Conservation (phyloP, 306 rosid genomes). For the Phaseolus lunatus region DNA sequence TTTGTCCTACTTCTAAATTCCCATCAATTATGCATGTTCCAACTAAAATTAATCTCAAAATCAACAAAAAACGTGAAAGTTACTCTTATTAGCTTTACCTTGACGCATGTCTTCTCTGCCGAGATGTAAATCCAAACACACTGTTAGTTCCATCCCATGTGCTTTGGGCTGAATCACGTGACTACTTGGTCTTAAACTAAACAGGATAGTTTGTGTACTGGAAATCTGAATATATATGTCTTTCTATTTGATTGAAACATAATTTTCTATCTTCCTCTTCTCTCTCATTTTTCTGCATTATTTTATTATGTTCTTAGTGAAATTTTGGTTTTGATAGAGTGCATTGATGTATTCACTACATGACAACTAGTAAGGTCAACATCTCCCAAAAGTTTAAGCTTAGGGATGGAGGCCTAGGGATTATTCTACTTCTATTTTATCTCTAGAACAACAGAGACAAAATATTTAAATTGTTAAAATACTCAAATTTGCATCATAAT, state of each 20-base stretch:
- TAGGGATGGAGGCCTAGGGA: background rate
- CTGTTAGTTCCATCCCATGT: background rate
- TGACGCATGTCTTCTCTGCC: background rate
- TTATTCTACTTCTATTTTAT: background rate
- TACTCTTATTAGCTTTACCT: background rate
- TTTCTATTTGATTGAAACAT: background rate
- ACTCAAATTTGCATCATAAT: conserved; percentile 21
- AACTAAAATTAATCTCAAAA: background rate
- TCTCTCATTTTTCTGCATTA: background rate
- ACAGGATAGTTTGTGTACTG: conserved; percentile 5
- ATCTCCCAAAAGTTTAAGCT: conserved; percentile 24
- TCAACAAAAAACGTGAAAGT: background rate
- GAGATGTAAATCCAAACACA: background rate
- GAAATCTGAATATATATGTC: conserved; percentile 27
- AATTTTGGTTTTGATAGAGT: conserved; percentile 28
- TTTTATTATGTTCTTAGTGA: conserved; percentile 9
- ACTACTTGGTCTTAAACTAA: background rate
- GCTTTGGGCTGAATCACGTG: conserved; percentile 13
- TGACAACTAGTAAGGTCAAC: conserved; percentile 17
- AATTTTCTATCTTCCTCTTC: background rate
- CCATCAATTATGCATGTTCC: background rate
- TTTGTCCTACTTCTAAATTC: background rate
- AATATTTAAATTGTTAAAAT: conserved; percentile 10
- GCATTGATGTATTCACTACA: background rate
- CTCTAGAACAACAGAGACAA: conserved; percentile 23